Percentiles rank a stretch among this genome's conserved stretches.
These are phyloP conservation scores for Moniliophthora roreri DNA, from an alignment of 1,284 basidiomycete genomes.

Conservation along the genomic window DNA sequence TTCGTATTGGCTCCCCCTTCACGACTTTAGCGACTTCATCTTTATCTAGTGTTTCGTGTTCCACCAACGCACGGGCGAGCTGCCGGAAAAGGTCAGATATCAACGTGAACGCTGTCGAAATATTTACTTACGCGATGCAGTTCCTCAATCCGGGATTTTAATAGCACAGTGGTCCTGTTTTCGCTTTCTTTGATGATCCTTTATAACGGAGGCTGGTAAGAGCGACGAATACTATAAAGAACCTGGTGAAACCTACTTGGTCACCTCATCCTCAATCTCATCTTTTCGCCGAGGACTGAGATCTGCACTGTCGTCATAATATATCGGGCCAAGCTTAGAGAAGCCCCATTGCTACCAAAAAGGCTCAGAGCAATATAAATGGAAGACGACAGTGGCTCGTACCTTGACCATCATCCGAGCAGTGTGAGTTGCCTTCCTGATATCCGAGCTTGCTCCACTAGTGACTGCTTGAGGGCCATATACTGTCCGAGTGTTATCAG, in stretches of 20 bases:
- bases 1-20: conserved; percentile 75
- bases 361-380: neutral
- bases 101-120: conserved; percentile 8
- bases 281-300: conserved; percentile 76
- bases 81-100: conserved; percentile 29
- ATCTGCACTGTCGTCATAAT: conserved; percentile 70
- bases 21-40: conserved; percentile 88
- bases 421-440: conserved; percentile 75
- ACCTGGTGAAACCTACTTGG: conserved; percentile 52
- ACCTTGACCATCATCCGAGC: conserved; percentile 91
- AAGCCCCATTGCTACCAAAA: conserved; percentile 73
- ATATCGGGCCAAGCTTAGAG: conserved; percentile 85
- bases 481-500: conserved; percentile 43
- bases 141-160: conserved; percentile 76
- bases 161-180: conserved; percentile 64
- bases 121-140: conserved; percentile 68
- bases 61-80: conserved; percentile 87
- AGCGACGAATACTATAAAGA: conserved; percentile 6
- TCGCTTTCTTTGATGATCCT: conserved; percentile 80
- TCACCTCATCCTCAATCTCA: conserved; percentile 83
- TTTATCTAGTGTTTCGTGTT: conserved; percentile 89
- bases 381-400: conserved; percentile 8
- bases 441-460: conserved; percentile 88
- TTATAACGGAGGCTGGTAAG: conserved; percentile 4
- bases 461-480: conserved; percentile 88